These are phyloP conservation scores for Pistacia vera DNA, from an alignment of 345 rosid genomes.

Conservation along the genomic window DNA sequence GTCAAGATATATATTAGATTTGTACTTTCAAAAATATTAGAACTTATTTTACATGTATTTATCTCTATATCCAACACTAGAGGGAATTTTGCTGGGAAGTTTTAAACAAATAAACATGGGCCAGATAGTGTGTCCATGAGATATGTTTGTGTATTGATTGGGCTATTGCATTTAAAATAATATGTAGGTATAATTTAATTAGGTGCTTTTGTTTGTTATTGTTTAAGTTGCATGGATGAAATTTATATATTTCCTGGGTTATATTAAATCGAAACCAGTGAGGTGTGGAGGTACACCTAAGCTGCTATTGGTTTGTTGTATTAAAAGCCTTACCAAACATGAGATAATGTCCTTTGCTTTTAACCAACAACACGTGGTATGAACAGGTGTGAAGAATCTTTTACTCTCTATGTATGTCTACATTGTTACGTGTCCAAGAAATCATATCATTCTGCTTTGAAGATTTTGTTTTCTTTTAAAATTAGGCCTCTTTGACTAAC, in stretches of 20 bases:
- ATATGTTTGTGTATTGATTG: neutral
- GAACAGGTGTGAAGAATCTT: neutral
- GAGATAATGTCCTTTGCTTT: neutral
- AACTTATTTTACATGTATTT: too few relatives aligned
- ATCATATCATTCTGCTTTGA: neutral
- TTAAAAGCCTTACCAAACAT: neutral
- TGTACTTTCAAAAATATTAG: too few relatives aligned
- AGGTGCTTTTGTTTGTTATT: too few relatives aligned
- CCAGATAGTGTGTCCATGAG: neutral
- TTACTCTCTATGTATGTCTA: neutral
- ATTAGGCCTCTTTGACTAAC: neutral
- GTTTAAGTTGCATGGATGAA: too few relatives aligned
- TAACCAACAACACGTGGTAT: slow-evolving; percentile 15
- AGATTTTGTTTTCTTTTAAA: neutral
- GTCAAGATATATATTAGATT: neutral
- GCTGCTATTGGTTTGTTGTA: neutral
- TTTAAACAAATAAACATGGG: neutral
- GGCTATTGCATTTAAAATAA: too few relatives aligned
- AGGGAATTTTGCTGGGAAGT: neutral
- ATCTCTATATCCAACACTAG: too few relatives aligned
- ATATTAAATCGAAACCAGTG: too few relatives aligned
- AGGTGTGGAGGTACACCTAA: neutral
- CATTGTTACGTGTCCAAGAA: slow-evolving; percentile 5
- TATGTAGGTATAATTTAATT: too few relatives aligned
- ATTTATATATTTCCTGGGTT: too few relatives aligned